Percentiles rank a stretch among this genome's conserved stretches.
Evolutionary conservation across 2,329 filamentous ascomycete species (phyloP).

Genomic region (Macrophomina pseudophaseolina): DNA sequence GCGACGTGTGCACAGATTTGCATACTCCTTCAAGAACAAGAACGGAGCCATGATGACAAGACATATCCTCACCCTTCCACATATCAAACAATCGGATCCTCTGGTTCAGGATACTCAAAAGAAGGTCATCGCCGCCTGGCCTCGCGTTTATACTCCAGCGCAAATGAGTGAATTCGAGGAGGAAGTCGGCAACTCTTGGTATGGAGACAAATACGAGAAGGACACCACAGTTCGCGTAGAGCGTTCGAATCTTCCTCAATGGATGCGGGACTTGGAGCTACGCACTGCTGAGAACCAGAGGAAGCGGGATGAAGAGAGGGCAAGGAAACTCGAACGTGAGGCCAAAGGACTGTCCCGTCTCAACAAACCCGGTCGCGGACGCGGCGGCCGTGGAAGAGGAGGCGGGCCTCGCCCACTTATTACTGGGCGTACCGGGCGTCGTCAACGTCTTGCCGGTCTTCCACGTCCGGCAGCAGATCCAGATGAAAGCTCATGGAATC

Average conservation of each 20-base stretch:
- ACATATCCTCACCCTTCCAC: constrained; percentile 54
- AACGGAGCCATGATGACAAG: constrained; percentile 57
- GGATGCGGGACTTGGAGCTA: constrained; percentile 24
- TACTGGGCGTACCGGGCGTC: constrained; percentile 22
- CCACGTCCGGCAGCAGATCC: constrained; percentile 12
- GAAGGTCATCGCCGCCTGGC: constrained; percentile 53
- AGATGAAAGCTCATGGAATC: constrained; percentile 10
- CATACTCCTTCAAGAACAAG: constrained; percentile 56
- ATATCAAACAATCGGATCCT: constrained; percentile 51
- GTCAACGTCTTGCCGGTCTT: constrained; percentile 21
- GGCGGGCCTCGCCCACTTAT: neutral
- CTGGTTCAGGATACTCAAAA: constrained; percentile 55
- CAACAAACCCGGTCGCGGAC: constrained; percentile 10
- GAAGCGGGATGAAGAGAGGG: constrained; percentile 17
- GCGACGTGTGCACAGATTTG: constrained; percentile 58
- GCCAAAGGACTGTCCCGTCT: neutral
- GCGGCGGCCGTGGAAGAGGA: constrained; percentile 12
- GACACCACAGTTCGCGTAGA: constrained; percentile 38
- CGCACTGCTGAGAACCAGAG: constrained; percentile 26
- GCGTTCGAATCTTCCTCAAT: constrained; percentile 9
- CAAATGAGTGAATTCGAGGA: constrained; percentile 35
- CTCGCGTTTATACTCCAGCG: constrained; percentile 41
- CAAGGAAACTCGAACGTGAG: constrained; percentile 6
- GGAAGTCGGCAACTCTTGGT: constrained; percentile 30
- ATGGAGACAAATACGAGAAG: constrained; percentile 31